Base-by-base conservation (phyloP, 73 alveolate species). In the Blepharisma stoltei region DNA sequence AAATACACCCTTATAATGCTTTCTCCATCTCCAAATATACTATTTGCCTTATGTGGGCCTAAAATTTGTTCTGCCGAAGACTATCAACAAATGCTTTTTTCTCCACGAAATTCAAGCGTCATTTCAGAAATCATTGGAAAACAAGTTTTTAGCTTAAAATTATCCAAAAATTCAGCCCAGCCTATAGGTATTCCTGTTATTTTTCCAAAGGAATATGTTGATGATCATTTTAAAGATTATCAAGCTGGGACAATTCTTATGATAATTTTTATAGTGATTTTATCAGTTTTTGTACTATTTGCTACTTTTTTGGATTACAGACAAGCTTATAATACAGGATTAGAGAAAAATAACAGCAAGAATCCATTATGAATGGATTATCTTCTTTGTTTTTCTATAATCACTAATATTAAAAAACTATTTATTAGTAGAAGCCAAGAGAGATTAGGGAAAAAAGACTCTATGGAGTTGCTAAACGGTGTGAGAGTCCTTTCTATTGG, bases 351-450 rank as follows among this genome's bases (percentile, higher is more conserved):
- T 14, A 52, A 20, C 27, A 0, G 5, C 66, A 20, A 4, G 66
- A 52, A 52, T 0, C n/a, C 23, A 52, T 14, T 52, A 60, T 20
- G 38, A 9, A 32, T 32, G 41, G 41, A 32, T 32, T 32, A 32
- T 32, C 41, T 32, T 32, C 41, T 32, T 32, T 60, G 73, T 60
- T 60, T 60, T 60, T 60, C 73, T 14, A 14, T 60, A 18, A 60
- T 60, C 4, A 14, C 46, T 14, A 60, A 60, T 25, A 60, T 60
- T n/a, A 60, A 60, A 47, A 60, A 60, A 5, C 4, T 60, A 25
- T 52, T 52, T 52, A 14, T 20, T 52, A 52, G 27, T 2, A 60
- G 14, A 38, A 60, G 73, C 23, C 49, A 20, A 38, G 46, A 60
- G 2, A 14, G 14, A 18, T n/a, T 14, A 14, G 73, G 23, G 4